phyloP scores from a whole-genome alignment of 495 filamentous ascomycete genomes.

The Tuber microsphaerosporum region DNA sequence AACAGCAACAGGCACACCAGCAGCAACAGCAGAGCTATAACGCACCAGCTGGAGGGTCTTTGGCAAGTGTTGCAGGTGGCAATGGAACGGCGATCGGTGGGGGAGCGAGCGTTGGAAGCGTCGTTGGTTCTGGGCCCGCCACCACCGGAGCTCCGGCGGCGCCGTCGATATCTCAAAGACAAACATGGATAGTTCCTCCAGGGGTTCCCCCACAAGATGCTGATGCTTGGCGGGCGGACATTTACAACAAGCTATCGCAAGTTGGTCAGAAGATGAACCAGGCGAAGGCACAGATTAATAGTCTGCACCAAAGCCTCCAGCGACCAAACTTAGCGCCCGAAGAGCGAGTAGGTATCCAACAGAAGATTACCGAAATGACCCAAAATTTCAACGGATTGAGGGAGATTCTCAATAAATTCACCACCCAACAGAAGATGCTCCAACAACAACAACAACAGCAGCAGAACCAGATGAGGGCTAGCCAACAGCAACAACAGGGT shows the following conservation, averaged over 20 bases:
- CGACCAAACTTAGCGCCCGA: slow-evolving; percentile 27
- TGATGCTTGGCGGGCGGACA: slow-evolving; percentile 34
- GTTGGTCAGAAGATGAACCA: slow-evolving; percentile 35
- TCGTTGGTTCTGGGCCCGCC: slow-evolving; percentile 2
- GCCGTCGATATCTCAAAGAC: slow-evolving; percentile 12
- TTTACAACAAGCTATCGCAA: slow-evolving; percentile 29
- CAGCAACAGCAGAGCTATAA: slow-evolving; percentile 26
- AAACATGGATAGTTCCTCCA: slow-evolving; percentile 33
- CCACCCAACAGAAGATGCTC: slow-evolving; percentile 35
- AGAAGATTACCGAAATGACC: slow-evolving; percentile 26
- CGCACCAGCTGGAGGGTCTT: not conserved
- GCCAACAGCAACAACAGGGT: slow-evolving; percentile 27
- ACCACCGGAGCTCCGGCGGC: not conserved
- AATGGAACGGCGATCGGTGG: not conserved
- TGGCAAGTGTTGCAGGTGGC: slow-evolving; percentile 9
- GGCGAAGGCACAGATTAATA: slow-evolving; percentile 27
- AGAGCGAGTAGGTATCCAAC: slow-evolving; percentile 22
- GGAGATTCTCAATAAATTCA: slow-evolving; percentile 34
- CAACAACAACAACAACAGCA: slow-evolving; percentile 26
- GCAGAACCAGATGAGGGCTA: slow-evolving; percentile 36
- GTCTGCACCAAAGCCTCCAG: slow-evolving; percentile 12
- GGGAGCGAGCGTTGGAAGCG: slow-evolving; percentile 1
- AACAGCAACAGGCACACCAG: slow-evolving; percentile 21
- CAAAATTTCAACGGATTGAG: slow-evolving; percentile 31
- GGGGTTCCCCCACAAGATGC: slow-evolving; percentile 25